These are phyloP conservation scores for Aspergillus fructus DNA, from an alignment of 2,329 filamentous ascomycete species.

Conservation along the genomic window DNA sequence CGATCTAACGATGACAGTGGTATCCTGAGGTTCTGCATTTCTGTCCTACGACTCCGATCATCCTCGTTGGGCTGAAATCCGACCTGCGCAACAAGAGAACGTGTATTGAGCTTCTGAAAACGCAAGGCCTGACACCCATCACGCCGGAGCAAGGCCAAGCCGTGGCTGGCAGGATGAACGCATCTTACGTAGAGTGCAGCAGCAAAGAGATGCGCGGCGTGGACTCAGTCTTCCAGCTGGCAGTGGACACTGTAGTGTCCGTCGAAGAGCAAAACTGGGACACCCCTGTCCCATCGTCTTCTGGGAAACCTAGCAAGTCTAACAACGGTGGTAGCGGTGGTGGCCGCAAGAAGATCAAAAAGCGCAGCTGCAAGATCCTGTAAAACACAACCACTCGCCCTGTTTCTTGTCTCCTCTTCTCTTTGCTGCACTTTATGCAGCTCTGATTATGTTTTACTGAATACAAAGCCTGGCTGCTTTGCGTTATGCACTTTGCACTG, in stretches of 20 bases:
- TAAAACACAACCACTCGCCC: constrained; percentile 44
- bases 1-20: constrained; percentile 62
- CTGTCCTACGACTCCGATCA: constrained; percentile 93
- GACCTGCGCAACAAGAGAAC: constrained; percentile 93
- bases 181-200: constrained; percentile 96
- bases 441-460: constrained; percentile 12
- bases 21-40: constrained; percentile 99
- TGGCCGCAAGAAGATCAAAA: constrained; percentile 68
- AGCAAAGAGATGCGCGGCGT: constrained; percentile 97
- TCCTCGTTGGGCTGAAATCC: constrained; percentile 94
- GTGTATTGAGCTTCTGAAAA: constrained; percentile 98
- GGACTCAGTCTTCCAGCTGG: constrained; percentile 91
- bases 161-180: constrained; percentile 91
- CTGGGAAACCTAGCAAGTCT: constrained; percentile 1
- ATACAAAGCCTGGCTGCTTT: constrained; percentile 38
- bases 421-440: constrained; percentile 13
- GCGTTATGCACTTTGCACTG: constrained; percentile 19
- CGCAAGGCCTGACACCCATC: constrained; percentile 92
- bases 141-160: constrained; percentile 84
- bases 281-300: constrained; percentile 17
- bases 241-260: constrained; percentile 84
- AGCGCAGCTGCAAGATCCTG: constrained; percentile 77
- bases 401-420: constrained; percentile 16
- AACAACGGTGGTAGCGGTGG: constrained; percentile 26
- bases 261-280: constrained; percentile 65